A percentile compares a stretch with the other conserved stretches of the same genome.
Conservation (phyloP, 495 filamentous ascomycete genomes). For the Penicillium coffeae region DNA sequence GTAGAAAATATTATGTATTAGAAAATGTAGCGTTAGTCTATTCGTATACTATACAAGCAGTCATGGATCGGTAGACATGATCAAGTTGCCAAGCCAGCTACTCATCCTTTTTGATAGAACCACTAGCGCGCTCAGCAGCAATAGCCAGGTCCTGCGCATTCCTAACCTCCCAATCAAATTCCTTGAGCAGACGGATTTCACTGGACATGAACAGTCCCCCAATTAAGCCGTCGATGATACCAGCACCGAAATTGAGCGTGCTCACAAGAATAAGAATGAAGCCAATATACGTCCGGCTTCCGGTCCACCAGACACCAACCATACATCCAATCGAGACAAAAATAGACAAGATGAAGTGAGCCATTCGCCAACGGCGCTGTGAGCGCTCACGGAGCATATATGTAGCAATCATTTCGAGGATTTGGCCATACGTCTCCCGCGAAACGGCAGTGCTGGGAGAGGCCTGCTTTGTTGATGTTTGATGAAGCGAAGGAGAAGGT, state of each 20-base stretch:
- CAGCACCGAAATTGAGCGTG: constrained; percentile 69
- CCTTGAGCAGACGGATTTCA: constrained; percentile 79
- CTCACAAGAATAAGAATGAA: constrained; percentile 79
- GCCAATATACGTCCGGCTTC: constrained; percentile 61
- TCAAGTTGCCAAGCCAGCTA: background rate
- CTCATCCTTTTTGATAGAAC: background rate
- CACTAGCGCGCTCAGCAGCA: constrained; percentile 16
- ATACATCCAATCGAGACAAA: constrained; percentile 65
- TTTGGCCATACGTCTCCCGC: constrained; percentile 62
- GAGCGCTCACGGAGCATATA: constrained; percentile 65
- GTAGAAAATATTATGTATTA: background rate
- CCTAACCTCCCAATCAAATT: constrained; percentile 91
- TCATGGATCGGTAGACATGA: background rate
- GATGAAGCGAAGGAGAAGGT: constrained; percentile 10
- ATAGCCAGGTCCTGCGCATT: constrained; percentile 53
- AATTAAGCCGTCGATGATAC: constrained; percentile 78
- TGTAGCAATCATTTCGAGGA: constrained; percentile 59
- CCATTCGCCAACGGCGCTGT: constrained; percentile 65
- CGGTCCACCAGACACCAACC: constrained; percentile 81
- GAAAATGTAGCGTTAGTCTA: background rate
- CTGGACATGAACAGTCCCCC: constrained; percentile 79
- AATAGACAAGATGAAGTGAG: constrained; percentile 68
- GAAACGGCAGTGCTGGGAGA: constrained; percentile 38
- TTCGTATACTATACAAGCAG: too few relatives aligned
- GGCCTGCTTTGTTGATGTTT: constrained; percentile 14